phyloP scores from a whole-genome alignment of 495 filamentous ascomycete genomes.

The Bacidia rubella region DNA sequence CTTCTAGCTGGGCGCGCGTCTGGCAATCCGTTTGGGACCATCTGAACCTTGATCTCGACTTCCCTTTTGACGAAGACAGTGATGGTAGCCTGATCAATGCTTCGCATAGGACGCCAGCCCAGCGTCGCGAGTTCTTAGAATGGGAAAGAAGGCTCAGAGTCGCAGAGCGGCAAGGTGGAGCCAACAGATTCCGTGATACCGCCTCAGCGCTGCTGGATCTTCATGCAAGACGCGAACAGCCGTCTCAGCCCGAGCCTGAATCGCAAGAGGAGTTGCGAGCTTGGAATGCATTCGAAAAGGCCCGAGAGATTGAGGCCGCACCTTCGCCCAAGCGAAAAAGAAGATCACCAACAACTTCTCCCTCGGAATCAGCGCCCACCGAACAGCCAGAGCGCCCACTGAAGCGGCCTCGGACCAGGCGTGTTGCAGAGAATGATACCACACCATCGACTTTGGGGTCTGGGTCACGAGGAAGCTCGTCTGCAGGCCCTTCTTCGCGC shows the following conservation, averaged over 20 bases:
- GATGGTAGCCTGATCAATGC: conserved; percentile 32
- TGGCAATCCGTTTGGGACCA: conserved; percentile 54
- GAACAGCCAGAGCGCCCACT: conserved; percentile 45
- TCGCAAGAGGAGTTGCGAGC: conserved; percentile 67
- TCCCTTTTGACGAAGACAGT: conserved; percentile 67
- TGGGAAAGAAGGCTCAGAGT: conserved; percentile 74
- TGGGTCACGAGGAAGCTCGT: conserved; percentile 12
- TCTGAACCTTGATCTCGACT: conserved; percentile 73
- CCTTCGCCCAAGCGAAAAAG: conserved; percentile 49
- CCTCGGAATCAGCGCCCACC: conserved; percentile 41
- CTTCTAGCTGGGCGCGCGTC: conserved; percentile 48
- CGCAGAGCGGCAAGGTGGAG: conserved; percentile 60
- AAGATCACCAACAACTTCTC: conserved; percentile 65
- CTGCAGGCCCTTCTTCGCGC: conserved; percentile 13
- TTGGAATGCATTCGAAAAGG: conserved; percentile 81
- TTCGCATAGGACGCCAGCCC: conserved; percentile 40
- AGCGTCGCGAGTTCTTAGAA: conserved; percentile 51
- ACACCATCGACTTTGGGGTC: conserved; percentile 28
- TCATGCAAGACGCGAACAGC: conserved; percentile 32
- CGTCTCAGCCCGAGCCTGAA: conserved; percentile 43
- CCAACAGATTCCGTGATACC: conserved; percentile 52
- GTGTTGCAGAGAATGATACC: conserved; percentile 38
- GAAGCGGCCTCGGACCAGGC: conserved; percentile 68
- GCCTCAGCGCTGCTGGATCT: conserved; percentile 36
- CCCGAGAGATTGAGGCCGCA: conserved; percentile 50